Evolutionary conservation across 1,284 basidiomycete genomes (phyloP).

Genomic region (Malassezia vespertilionis): DNA sequence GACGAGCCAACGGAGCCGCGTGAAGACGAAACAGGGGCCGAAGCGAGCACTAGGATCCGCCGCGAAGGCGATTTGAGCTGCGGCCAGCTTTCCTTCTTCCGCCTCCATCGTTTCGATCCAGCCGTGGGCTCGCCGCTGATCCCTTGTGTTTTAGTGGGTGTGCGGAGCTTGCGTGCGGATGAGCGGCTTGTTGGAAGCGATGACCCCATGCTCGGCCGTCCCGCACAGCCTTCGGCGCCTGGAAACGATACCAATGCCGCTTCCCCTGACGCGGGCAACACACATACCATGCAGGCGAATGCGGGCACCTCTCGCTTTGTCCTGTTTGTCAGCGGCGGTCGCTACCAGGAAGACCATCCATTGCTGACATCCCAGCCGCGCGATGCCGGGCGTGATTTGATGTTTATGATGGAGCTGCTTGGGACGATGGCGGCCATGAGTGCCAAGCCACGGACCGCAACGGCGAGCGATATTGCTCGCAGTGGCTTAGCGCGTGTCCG

Average conservation of each 20-base stretch:
- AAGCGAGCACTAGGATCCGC: conserved; percentile 6
- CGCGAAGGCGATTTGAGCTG: conserved; percentile 29
- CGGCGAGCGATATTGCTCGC: conserved; percentile 32
- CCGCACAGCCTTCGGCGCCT: conserved; percentile 11
- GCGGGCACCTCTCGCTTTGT: conserved; percentile 30
- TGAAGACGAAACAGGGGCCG: background rate
- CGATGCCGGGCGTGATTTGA: conserved; percentile 37
- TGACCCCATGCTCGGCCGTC: background rate
- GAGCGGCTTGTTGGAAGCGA: conserved; percentile 22
- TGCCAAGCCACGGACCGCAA: conserved; percentile 32
- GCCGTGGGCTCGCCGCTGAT: conserved; percentile 23
- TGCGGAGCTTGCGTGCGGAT: conserved; percentile 32
- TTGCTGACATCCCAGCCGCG: conserved; percentile 30
- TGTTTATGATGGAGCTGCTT: conserved; percentile 43
- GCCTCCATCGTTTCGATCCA: conserved; percentile 38
- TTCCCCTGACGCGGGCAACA: too few species aligned
- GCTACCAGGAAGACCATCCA: conserved; percentile 37
- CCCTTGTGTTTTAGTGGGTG: conserved; percentile 41
- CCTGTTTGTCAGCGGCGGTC: conserved; percentile 42
- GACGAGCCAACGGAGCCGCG: too few species aligned
- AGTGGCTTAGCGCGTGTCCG: conserved; percentile 25
- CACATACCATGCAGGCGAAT: background rate
- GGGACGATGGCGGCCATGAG: conserved; percentile 35
- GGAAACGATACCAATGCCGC: background rate
- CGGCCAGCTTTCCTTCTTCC: conserved; percentile 42